Evolutionary conservation across 768 basidiomycete genomes (phyloP).

Genomic region (Panellus pusillus): DNA sequence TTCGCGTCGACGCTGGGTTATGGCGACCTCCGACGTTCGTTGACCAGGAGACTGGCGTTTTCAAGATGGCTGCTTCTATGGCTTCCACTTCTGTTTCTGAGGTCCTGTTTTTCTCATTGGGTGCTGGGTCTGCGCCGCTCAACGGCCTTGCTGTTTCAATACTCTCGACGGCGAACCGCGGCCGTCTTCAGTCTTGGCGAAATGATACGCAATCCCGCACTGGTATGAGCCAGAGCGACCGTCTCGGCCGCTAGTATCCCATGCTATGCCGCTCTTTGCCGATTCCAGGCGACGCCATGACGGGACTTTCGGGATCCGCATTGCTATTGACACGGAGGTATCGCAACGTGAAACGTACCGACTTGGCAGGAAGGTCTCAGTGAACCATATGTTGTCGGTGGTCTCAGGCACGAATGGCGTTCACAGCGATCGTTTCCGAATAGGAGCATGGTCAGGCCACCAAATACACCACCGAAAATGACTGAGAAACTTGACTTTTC

Average conservation of each 20-base stretch:
- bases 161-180: neutral
- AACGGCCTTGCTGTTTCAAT: too few relatives aligned
- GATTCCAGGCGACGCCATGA: conserved; percentile 5
- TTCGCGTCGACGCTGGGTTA: too few relatives aligned
- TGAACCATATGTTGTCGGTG: neutral
- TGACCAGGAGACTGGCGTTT: neutral
- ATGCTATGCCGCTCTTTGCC: neutral
- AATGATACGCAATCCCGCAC: neutral
- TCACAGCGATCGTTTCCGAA: too few relatives aligned
- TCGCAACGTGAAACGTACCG: conserved; percentile 1
- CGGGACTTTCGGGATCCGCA: neutral
- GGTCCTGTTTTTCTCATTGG: too few relatives aligned
- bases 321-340: conserved; percentile 6
- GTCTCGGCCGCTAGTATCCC: neutral
- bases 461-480: too few relatives aligned
- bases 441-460: too few relatives aligned
- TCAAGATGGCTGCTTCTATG: neutral
- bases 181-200: neutral
- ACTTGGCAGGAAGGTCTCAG: neutral
- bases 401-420: too few relatives aligned
- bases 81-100: too few relatives aligned
- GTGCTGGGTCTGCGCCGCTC: too few relatives aligned
- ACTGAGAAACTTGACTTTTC: too few relatives aligned
- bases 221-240: neutral
- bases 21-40: neutral